These are phyloP conservation scores for Saccharomycopsis guyanensis DNA, from an alignment of 805 yeast species.

Conservation along the genomic window DNA sequence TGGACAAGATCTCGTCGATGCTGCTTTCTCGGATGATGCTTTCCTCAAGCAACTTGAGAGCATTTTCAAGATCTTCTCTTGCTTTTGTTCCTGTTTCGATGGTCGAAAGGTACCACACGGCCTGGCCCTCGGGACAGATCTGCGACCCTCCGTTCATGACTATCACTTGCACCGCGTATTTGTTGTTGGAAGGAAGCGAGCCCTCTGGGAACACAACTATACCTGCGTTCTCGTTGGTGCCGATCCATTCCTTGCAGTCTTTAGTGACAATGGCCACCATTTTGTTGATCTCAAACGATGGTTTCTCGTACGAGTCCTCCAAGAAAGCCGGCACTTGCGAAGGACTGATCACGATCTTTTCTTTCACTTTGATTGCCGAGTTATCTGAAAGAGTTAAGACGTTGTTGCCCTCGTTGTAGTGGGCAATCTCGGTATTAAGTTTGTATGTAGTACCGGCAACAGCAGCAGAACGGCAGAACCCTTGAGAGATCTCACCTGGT, in stretches of 20 bases:
- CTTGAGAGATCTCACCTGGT: slow-evolving; percentile 93
- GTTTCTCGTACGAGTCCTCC: slow-evolving; percentile 32
- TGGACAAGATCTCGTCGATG: slow-evolving; percentile 28
- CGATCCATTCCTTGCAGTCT: slow-evolving; percentile 88
- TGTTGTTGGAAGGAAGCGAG: slow-evolving; percentile 59
- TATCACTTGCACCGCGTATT: slow-evolving; percentile 73
- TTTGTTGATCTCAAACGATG: slow-evolving; percentile 54
- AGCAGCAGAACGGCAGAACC: slow-evolving; percentile 95
- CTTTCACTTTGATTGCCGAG: slow-evolving; percentile 63
- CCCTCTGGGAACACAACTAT: slow-evolving; percentile 89
- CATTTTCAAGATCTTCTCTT: slow-evolving; percentile 70
- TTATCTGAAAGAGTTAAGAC: slow-evolving; percentile 73
- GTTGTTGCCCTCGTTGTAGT: slow-evolving; percentile 59
- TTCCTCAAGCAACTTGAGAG: slow-evolving; percentile 70
- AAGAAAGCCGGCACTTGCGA: slow-evolving; percentile 42
- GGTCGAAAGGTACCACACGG: slow-evolving; percentile 85
- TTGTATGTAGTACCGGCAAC: slow-evolving; percentile 96
- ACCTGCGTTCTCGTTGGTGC: slow-evolving; percentile 75
- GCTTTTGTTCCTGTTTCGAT: slow-evolving; percentile 65
- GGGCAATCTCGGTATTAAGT: slow-evolving; percentile 56
- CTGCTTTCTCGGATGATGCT: slow-evolving; percentile 75
- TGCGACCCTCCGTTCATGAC: slow-evolving; percentile 86
- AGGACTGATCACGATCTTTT: slow-evolving; percentile 72
- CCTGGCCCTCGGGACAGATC: slow-evolving; percentile 77
- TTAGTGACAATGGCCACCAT: slow-evolving; percentile 77